Evolutionary conservation across 495 filamentous ascomycete species (phyloP), one percentile per base, ranked within the genome.

Genomic region (Poronia punctata): DNA sequence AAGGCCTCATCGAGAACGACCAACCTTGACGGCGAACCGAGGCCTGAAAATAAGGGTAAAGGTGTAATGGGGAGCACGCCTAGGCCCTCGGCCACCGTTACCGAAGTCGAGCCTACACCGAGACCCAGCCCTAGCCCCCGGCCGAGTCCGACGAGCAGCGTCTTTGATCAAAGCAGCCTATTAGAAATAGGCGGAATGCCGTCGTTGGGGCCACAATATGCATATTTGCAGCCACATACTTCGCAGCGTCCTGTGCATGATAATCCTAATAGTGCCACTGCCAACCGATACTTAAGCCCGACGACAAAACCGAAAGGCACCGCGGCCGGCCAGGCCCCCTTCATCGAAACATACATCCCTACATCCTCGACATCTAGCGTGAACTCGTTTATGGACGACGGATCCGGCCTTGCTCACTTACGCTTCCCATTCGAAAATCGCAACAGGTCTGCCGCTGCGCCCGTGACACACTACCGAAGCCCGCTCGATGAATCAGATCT

Each of bases 1-100:
- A 40, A 50, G 7, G 56, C 58, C 16, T 59, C 63, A 2, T 61
- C 64, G 4, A 55, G 51, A 5, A 64, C 62, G 5, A 41, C 63
- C 11, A 50, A 54, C 21, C 21, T 40, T 38, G 46, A 56, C 30
- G 43, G 27, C 25, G 43, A 48, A 14, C 23, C 38, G 17, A 53
- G 40, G 43, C 45, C 49, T 28, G 44, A 47, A 33, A 38, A 56
- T 31, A 56, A 35, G 38, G 55, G 49, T 15, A 29, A 49, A 31
- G 23, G 40, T n/a, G 16, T 53, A 16, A 39, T 48, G 17, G 20
- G 44, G 17, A 28, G 35, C 24, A 37, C 25, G 7, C 4, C 20
- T 17, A 48, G 42, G 30, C 34, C 31, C 1, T 37, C 46, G 22
- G 41, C 35, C 7, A 50, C 52, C 0, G 47, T 43, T 6, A 35